Evolutionary conservation across 371 early-diverging fungal genomes (phyloP).

Genomic region (Mucor velutinosus): DNA sequence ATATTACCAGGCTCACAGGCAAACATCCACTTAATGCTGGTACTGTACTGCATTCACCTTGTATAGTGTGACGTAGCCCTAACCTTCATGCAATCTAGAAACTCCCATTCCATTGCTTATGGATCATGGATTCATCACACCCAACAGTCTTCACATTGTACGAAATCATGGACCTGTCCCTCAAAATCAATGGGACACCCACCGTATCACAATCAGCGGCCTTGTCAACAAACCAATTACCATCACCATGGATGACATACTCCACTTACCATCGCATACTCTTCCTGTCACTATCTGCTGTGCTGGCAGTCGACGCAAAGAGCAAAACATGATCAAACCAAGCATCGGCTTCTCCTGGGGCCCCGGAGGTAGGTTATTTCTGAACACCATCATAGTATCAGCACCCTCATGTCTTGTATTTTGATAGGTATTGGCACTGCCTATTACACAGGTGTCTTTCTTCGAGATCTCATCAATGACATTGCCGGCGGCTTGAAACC

Average conservation of each 20-base stretch:
- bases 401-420: not conserved
- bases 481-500: slow-evolving; percentile 51
- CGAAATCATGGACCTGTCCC: slow-evolving; percentile 90
- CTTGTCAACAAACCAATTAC: slow-evolving; percentile 50
- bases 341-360: slow-evolving; percentile 65
- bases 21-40: slow-evolving; percentile 65
- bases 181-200: slow-evolving; percentile 50
- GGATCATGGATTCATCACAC: slow-evolving; percentile 59
- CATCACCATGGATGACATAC: slow-evolving; percentile 62
- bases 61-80: not conserved
- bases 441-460: slow-evolving; percentile 79
- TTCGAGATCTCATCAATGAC: slow-evolving; percentile 71
- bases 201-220: slow-evolving; percentile 42
- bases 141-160: slow-evolving; percentile 60
- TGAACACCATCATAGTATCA: not conserved
- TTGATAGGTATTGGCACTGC: slow-evolving; percentile 76
- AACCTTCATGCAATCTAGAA: slow-evolving; percentile 21
- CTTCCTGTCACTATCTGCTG: slow-evolving; percentile 71
- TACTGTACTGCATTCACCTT: not conserved
- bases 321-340: slow-evolving; percentile 74
- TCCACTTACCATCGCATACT: slow-evolving; percentile 43
- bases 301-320: slow-evolving; percentile 84
- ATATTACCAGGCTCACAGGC: slow-evolving; percentile 52
- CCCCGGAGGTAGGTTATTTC: slow-evolving; percentile 12
- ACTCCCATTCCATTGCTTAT: slow-evolving; percentile 53